Percentiles rank a stretch among this genome's conserved stretches.
These are phyloP conservation scores for Talaromyces adpressus DNA, from an alignment of 495 filamentous ascomycete species.

Conservation along the genomic window DNA sequence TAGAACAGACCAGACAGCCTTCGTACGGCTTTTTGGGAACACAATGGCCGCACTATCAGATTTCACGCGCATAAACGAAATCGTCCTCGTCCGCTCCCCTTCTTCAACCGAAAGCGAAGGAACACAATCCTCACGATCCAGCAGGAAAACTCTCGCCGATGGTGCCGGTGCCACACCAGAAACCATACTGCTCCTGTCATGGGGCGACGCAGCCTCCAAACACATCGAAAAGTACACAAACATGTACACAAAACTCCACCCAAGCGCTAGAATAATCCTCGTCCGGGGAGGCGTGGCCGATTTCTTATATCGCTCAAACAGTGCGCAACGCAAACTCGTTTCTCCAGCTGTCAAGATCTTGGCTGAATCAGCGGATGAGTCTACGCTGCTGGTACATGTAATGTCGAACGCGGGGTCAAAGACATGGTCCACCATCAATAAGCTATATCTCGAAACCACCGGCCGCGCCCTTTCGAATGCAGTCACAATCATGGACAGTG, in stretches of 20 bases:
- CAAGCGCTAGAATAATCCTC: neutral
- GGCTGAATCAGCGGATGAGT: neutral
- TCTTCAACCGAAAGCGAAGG: neutral
- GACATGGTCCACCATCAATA: conserved; percentile 1
- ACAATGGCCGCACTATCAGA: neutral
- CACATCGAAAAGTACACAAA: conserved; percentile 3
- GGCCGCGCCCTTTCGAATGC: neutral
- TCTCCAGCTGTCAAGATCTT: conserved; percentile 1
- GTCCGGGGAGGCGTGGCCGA: neutral
- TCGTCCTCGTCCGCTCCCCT: neutral
- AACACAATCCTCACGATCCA: neutral
- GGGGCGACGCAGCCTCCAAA: neutral
- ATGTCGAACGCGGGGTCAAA: conserved; percentile 1
- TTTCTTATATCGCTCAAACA: neutral
- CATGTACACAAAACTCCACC: conserved; percentile 1
- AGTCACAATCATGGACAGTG: conserved; percentile 2
- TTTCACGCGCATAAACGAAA: neutral
- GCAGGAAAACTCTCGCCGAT: neutral
- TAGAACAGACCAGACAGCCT: neutral
- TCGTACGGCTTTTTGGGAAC: neutral
- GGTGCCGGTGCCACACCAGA: neutral
- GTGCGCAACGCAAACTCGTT: neutral
- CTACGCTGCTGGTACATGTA: neutral
- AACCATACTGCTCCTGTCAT: neutral
- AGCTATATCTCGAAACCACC: neutral